phyloP scores from a whole-genome alignment of 2,329 filamentous ascomycete genomes.

The Cordyceps javanica region DNA sequence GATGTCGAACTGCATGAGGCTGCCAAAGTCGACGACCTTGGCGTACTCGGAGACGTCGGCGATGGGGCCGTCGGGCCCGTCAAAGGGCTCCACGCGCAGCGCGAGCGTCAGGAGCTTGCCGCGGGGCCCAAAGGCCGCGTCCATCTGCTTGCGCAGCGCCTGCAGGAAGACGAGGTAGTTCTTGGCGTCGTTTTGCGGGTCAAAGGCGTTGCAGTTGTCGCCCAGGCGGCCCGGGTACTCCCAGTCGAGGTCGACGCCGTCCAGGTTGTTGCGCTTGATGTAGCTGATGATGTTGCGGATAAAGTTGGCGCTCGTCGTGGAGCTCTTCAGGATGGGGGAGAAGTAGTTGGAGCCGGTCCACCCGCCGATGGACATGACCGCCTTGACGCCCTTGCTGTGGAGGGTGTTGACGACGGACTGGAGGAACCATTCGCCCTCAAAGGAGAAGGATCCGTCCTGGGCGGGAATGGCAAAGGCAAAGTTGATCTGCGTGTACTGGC shows the following conservation, averaged over 20 bases:
- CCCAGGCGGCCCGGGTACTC: slow-evolving; percentile 11
- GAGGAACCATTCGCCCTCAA: slow-evolving; percentile 8
- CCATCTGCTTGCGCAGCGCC: neutral
- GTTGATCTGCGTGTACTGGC: slow-evolving; percentile 14
- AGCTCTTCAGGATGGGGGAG: slow-evolving; percentile 1
- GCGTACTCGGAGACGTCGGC: slow-evolving; percentile 1
- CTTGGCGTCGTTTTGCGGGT: neutral
- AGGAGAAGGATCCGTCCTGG: neutral
- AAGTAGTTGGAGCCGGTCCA: slow-evolving; percentile 11
- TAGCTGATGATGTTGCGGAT: neutral
- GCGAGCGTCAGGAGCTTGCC: slow-evolving; percentile 9
- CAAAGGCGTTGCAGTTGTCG: slow-evolving; percentile 5
- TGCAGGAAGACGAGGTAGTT: neutral
- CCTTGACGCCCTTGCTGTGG: slow-evolving; percentile 11
- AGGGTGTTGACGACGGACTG: neutral
- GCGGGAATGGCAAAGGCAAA: slow-evolving; percentile 13
- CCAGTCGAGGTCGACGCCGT: neutral
- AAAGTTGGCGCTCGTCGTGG: neutral
- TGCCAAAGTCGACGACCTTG: slow-evolving; percentile 3
- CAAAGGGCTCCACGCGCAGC: slow-evolving; percentile 9
- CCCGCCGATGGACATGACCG: slow-evolving; percentile 12
- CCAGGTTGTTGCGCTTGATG: neutral
- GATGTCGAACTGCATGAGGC: slow-evolving; percentile 14
- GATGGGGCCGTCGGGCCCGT: slow-evolving; percentile 9
- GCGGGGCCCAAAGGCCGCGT: neutral